Conservation (phyloP, 2,329 filamentous ascomycete genomes). For the Rachicladosporium sp. region DNA sequence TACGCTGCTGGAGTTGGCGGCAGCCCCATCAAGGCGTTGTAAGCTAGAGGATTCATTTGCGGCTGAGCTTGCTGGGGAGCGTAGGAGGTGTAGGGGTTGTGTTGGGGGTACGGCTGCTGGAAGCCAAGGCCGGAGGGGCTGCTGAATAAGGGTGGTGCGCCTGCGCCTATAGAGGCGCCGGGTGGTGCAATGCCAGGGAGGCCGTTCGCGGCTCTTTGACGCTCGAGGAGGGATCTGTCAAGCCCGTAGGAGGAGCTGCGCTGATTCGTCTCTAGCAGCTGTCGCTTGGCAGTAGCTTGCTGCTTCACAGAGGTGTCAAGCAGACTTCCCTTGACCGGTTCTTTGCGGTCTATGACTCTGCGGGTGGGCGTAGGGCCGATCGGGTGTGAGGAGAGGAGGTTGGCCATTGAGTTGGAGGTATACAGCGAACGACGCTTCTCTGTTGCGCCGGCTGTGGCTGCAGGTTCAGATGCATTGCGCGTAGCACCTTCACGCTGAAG, state of each 20-base stretch:
- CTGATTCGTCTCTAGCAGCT: constrained; percentile 23
- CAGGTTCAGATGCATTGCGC: constrained; percentile 22
- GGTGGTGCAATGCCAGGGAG: too few species aligned
- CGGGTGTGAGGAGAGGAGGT: constrained; percentile 42
- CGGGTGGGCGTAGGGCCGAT: constrained; percentile 10
- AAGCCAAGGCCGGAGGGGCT: constrained; percentile 14
- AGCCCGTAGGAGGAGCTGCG: constrained; percentile 17
- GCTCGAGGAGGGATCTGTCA: constrained; percentile 2
- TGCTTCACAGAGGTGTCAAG: constrained; percentile 21
- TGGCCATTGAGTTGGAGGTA: constrained; percentile 45
- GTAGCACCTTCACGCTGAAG: constrained; percentile 53
- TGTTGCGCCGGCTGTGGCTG: constrained; percentile 22
- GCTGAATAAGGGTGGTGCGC: too few species aligned
- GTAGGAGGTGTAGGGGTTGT: constrained; percentile 1
- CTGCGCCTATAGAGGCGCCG: too few species aligned
- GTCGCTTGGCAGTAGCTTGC: constrained; percentile 25
- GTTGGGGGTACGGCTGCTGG: constrained; percentile 6
- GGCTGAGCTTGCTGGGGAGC: constrained; percentile 1
- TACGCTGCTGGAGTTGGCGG: not conserved
- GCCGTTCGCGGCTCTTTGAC: constrained; percentile 10
- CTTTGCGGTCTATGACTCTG: constrained; percentile 7
- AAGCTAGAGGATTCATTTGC: not conserved
- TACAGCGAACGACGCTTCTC: constrained; percentile 25
- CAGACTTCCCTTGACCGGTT: constrained; percentile 25
- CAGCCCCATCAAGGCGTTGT: constrained; percentile 1